Conservation (phyloP, 768 basidiomycete species). For the Sporobolomyces phaffii region DNA sequence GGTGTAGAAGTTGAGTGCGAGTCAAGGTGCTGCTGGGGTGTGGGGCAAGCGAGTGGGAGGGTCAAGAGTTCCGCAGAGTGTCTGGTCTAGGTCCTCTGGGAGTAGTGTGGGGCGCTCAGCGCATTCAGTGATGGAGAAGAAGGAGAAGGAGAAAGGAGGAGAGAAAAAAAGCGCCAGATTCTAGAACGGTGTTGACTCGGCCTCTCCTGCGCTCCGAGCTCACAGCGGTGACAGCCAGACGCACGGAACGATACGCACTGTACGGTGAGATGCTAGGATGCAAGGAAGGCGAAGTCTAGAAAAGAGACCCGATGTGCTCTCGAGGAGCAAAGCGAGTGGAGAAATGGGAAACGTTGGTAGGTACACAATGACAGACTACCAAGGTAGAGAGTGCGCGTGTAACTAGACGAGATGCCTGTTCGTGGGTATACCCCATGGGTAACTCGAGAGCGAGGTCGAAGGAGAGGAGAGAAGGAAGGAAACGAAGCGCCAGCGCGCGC, state of each 20-base stretch:
- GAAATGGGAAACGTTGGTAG: no score
- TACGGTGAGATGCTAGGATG: background rate
- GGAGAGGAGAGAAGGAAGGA: background rate
- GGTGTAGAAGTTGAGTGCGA: background rate
- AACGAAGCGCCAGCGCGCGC: background rate
- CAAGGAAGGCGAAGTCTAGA: background rate
- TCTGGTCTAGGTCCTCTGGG: background rate
- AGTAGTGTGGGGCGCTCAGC: background rate
- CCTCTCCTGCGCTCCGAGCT: background rate
- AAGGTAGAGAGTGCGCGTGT: background rate
- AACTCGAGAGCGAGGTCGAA: background rate
- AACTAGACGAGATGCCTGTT: background rate
- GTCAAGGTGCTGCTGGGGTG: background rate
- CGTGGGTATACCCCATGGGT: background rate
- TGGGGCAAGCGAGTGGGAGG: background rate
- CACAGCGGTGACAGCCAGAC: background rate
- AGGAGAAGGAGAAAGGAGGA: background rate
- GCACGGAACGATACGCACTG: background rate
- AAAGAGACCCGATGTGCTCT: no score
- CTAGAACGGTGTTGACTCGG: background rate
- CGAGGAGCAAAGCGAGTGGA: no score
- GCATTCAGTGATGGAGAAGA: background rate
- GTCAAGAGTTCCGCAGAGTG: background rate
- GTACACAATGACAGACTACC: conserved; percentile 1
- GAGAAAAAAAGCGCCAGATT: background rate